Conservation (phyloP, 192 early-diverging fungal species). For the Backusella sp. region DNA sequence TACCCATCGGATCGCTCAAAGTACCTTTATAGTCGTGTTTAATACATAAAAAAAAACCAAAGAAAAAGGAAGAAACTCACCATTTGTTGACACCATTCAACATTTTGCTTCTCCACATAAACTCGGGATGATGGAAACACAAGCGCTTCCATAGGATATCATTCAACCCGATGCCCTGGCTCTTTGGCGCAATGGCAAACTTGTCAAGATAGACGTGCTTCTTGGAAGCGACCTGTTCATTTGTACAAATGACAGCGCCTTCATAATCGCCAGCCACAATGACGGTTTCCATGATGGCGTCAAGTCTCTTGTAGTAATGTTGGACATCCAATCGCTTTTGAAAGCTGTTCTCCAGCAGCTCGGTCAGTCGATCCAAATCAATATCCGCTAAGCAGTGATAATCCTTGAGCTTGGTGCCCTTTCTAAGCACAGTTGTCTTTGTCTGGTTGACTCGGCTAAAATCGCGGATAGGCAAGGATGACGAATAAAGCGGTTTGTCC, state of each 20-base stretch:
- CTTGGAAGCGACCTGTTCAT: conserved; percentile 41
- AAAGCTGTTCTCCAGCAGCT: conserved; percentile 78
- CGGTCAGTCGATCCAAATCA: conserved; percentile 50
- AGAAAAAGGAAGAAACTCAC: conserved; percentile 39
- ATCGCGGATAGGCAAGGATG: conserved; percentile 39
- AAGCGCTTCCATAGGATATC: conserved; percentile 91
- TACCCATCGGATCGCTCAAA: conserved; percentile 87
- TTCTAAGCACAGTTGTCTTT: conserved; percentile 74
- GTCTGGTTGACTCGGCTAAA: conserved; percentile 37
- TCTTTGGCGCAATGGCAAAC: conserved; percentile 81
- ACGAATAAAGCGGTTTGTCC: conserved; percentile 71
- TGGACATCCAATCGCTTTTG: conserved; percentile 53
- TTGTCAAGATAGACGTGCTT: conserved; percentile 80
- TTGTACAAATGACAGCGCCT: conserved; percentile 84
- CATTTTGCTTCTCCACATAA: conserved; percentile 81
- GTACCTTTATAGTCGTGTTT: conserved; percentile 50
- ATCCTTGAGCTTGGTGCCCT: conserved; percentile 66
- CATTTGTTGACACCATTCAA: conserved; percentile 93
- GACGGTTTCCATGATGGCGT: conserved; percentile 48
- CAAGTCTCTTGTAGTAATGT: conserved; percentile 58
- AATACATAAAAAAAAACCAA: neutral
- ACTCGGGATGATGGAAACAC: conserved; percentile 60
- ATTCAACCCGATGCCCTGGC: conserved; percentile 89
- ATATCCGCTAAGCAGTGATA: conserved; percentile 55
- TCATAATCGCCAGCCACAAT: conserved; percentile 91